A percentile compares a stretch with the other conserved stretches of the same genome.
Evolutionary conservation across 768 basidiomycete genomes (phyloP).

Genomic region (Mycena chlorophos): DNA sequence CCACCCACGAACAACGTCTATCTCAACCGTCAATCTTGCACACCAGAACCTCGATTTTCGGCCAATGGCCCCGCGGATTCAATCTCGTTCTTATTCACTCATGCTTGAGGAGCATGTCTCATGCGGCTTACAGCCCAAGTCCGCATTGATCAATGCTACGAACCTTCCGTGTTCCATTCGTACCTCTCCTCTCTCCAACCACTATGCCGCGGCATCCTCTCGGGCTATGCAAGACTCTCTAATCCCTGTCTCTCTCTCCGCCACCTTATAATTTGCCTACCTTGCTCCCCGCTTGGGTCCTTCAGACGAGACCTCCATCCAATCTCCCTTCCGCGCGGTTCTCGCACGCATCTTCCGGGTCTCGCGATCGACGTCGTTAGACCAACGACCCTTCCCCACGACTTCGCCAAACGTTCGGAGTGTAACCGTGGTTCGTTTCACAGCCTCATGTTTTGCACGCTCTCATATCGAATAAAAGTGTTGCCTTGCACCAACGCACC

Average conservation of each 20-base stretch:
- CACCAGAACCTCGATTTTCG: background rate
- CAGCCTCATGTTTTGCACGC: constrained; percentile 26
- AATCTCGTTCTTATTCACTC: background rate
- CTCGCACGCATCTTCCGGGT: constrained; percentile 10
- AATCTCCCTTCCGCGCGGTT: constrained; percentile 17
- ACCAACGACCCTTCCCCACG: constrained; percentile 13
- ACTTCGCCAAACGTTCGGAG: constrained; percentile 23
- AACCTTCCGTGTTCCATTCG: constrained; percentile 1
- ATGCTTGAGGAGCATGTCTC: constrained; percentile 12
- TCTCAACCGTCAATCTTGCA: background rate
- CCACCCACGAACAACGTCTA: background rate
- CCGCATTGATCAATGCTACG: constrained; percentile 12
- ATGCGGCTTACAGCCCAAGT: constrained; percentile 10
- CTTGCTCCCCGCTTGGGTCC: background rate
- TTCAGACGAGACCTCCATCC: constrained; percentile 6
- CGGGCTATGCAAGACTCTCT: background rate
- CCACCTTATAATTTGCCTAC: constrained; percentile 3
- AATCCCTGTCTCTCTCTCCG: constrained; percentile 13
- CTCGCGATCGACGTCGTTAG: constrained; percentile 18
- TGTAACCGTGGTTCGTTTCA: constrained; percentile 25
- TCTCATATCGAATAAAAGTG: constrained; percentile 19
- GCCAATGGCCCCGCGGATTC: constrained; percentile 6
- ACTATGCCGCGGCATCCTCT: constrained; percentile 3
- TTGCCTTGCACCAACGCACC: constrained; percentile 8
- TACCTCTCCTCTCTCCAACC: constrained; percentile 1